Conservation (phyloP, 2,329 filamentous ascomycete genomes). For the Colletotrichum cordylinicola region DNA sequence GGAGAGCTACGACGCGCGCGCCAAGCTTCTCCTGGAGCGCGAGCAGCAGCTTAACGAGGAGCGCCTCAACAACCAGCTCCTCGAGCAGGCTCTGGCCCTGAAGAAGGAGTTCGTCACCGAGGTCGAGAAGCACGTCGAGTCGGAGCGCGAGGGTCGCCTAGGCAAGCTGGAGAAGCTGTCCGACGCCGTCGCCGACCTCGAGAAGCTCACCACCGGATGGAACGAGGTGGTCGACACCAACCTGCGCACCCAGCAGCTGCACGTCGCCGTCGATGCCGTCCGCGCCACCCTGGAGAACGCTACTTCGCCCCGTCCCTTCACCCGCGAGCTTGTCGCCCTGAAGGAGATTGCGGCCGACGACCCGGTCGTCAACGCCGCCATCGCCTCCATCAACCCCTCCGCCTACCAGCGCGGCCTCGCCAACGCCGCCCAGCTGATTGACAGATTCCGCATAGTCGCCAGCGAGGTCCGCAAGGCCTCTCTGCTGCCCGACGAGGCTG, state of each 20-base stretch:
- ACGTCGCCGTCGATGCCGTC: constrained; percentile 94
- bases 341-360: constrained; percentile 90
- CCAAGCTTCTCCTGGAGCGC: constrained; percentile 79
- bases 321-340: constrained; percentile 90
- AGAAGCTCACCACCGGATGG: constrained; percentile 88
- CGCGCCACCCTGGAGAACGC: constrained; percentile 81
- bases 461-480: constrained; percentile 93
- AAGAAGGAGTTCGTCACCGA: constrained; percentile 84
- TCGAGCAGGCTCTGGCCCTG: constrained; percentile 88
- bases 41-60: constrained; percentile 83
- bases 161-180: constrained; percentile 85
- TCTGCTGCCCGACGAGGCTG: constrained; percentile 89
- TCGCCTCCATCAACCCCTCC: constrained; percentile 92
- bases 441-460: constrained; percentile 94
- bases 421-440: constrained; percentile 83
- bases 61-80: constrained; percentile 81
- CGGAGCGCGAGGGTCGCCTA: constrained; percentile 85
- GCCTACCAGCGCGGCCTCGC: constrained; percentile 94
- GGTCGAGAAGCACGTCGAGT: constrained; percentile 82
- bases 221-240: constrained; percentile 89
- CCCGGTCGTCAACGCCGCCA: constrained; percentile 87
- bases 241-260: constrained; percentile 92
- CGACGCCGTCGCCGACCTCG: constrained; percentile 79
- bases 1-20: constrained; percentile 78
- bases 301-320: constrained; percentile 80